Conservation (phyloP, 495 filamentous ascomycete species). For the Penicillium pulvis region DNA sequence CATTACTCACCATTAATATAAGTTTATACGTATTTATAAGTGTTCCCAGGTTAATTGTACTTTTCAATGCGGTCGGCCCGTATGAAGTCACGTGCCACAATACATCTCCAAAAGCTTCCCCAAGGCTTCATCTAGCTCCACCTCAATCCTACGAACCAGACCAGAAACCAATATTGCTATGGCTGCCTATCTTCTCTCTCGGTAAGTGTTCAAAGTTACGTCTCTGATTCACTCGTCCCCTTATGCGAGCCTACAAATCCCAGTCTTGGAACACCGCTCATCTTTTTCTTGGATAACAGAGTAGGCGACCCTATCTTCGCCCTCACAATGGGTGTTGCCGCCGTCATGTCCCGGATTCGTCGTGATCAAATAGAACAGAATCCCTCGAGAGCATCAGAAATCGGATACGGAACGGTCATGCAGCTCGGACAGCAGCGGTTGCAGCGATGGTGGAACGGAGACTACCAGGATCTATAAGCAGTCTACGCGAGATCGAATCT, state of each 20-base stretch:
- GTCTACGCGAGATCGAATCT: background rate
- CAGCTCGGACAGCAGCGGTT: conserved; percentile 36
- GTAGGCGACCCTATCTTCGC: conserved; percentile 86
- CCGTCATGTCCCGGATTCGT: conserved; percentile 61
- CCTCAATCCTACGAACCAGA: background rate
- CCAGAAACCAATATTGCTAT: conserved; percentile 17
- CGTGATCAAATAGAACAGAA: conserved; percentile 75
- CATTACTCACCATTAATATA: no score
- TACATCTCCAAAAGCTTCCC: background rate
- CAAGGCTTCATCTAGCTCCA: conserved; percentile 3
- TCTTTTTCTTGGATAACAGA: conserved; percentile 41
- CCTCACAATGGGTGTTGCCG: conserved; percentile 69
- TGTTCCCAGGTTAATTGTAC: no score
- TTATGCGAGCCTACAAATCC: background rate
- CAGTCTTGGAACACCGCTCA: background rate
- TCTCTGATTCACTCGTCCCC: background rate
- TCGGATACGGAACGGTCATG: conserved; percentile 33
- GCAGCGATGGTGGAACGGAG: conserved; percentile 49
- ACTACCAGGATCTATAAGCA: conserved; percentile 37
- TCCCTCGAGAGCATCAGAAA: conserved; percentile 35
- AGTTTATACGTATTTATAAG: no score
- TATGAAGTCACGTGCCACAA: background rate
- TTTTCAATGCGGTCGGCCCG: background rate
- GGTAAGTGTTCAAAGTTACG: conserved; percentile 26
- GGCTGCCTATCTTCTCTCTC: conserved; percentile 46